Percentiles rank a stretch among this genome's conserved stretches.
Conservation (phyloP, 1,284 basidiomycete species). For the Melampsora larici-populina region DNA sequence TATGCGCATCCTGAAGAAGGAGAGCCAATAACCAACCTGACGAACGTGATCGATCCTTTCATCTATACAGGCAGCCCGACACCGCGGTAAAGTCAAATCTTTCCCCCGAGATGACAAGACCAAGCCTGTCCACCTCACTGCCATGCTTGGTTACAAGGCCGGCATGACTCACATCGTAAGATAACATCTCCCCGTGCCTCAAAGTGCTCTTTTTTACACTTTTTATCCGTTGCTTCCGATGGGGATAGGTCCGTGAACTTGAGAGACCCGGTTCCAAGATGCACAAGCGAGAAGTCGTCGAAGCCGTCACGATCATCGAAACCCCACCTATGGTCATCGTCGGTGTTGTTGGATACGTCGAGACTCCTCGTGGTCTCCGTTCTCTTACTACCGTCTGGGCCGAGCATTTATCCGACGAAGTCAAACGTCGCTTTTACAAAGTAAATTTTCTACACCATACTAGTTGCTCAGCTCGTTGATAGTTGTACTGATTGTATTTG, state of each 20-base stretch:
- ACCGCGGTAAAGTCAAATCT: slow-evolving; percentile 96
- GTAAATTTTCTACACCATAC: slow-evolving; percentile 9
- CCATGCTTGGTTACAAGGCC: slow-evolving; percentile 98
- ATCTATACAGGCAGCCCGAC: slow-evolving; percentile 71
- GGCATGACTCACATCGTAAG: slow-evolving; percentile 94
- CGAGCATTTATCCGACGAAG: slow-evolving; percentile 69
- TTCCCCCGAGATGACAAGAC: slow-evolving; percentile 99
- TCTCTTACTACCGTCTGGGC: slow-evolving; percentile 69
- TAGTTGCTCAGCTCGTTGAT: too few relatives aligned
- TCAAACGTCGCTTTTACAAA: slow-evolving; percentile 99
- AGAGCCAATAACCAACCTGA: slow-evolving; percentile 5
- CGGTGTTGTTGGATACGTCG: slow-evolving; percentile 99
- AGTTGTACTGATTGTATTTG: slow-evolving; percentile 35
- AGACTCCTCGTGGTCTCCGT: slow-evolving; percentile 97
- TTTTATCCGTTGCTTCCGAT: background rate
- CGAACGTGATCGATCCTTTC: background rate
- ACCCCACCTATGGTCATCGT: slow-evolving; percentile 96
- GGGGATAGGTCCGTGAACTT: slow-evolving; percentile 73
- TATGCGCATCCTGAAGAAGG: slow-evolving; percentile 38
- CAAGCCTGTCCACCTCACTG: slow-evolving; percentile 98
- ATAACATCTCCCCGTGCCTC: background rate
- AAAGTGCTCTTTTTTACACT: background rate
- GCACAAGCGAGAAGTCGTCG: slow-evolving; percentile 99
- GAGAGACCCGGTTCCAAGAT: slow-evolving; percentile 99
- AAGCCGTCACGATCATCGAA: slow-evolving; percentile 94